Evolutionary conservation across 495 filamentous ascomycete species (phyloP), one percentile per base, ranked within the genome.

Genomic region (Hypoxylon intermedium): DNA sequence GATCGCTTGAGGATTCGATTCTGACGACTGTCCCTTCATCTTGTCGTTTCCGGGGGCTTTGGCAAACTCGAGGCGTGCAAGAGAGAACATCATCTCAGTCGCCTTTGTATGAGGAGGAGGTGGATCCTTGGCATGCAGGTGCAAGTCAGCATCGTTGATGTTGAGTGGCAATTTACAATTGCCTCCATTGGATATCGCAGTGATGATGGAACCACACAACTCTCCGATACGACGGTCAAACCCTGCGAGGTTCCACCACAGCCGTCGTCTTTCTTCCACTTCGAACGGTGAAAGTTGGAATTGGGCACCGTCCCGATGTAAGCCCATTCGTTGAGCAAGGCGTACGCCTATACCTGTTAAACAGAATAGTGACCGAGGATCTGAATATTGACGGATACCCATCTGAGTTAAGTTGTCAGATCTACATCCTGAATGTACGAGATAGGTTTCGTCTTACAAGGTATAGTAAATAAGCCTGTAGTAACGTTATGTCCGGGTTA

Each of bases 221-320:
- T 87, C 86, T 15, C 80, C 82, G 6, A 85, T 79, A 30, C 86
- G 82, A 37, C 80, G 77, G 63, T 92, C 89, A 13, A 90, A 78
- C 16, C 82, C 74, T 49, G 83, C 81, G 6, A 90, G 73, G 63
- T 87, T 86, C 87, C 87, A 90, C 89, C 89, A 92, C 3, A 91
- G 67, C 16, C 88, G 77, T 43, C 87, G 74, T 13, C 89, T 77
- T 69, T 85, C 81, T 71, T 92, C 89, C 1, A 82, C 79, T 49
- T 91, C 87, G 63, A 90, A 89, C 3, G 85, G 82, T 0, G 85
- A 78, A 1, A 89, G 74, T n/a, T 77, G 75, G 43, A 84, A 85
- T 54, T 82, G 79, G 31, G 74, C 69, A 2, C 84, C 86, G 58
- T 91, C 88, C 16, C 85, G 75, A 53, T 92, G 86, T 19, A 91